These are phyloP conservation scores for Cyberlindnera mississippiensis DNA, from an alignment of 805 yeast genomes.

Conservation along the genomic window DNA sequence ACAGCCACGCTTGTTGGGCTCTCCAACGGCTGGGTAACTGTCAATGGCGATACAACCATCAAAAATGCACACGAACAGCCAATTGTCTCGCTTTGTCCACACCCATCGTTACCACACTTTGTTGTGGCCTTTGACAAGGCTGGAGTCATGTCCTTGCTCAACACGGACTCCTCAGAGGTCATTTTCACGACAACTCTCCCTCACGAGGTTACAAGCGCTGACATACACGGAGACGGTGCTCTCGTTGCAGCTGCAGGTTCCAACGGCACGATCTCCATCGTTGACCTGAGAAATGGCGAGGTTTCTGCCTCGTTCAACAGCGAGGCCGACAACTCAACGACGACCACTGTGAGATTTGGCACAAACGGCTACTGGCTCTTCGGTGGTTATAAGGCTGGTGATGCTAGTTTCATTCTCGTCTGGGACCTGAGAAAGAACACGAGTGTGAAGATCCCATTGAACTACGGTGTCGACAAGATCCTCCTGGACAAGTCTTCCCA, in stretches of 20 bases:
- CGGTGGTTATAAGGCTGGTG: slow-evolving; percentile 25
- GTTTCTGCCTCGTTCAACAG: slow-evolving; percentile 29
- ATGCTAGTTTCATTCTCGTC: slow-evolving; percentile 31
- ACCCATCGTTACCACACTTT: slow-evolving; percentile 32
- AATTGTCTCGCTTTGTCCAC: slow-evolving; percentile 28
- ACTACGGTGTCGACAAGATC: slow-evolving; percentile 8
- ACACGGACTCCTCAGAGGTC: slow-evolving; percentile 1
- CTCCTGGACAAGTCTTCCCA: slow-evolving; percentile 25
- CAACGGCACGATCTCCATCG: slow-evolving; percentile 30
- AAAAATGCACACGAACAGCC: slow-evolving; percentile 7
- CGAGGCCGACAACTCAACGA: slow-evolving; percentile 9
- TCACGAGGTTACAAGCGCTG: slow-evolving; percentile 7
- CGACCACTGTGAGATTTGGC: slow-evolving; percentile 46
- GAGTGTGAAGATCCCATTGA: slow-evolving; percentile 5
- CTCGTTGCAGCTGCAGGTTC: slow-evolving; percentile 35
- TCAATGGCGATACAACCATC: slow-evolving; percentile 10
- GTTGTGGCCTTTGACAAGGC: slow-evolving; percentile 28
- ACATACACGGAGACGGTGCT: slow-evolving; percentile 46
- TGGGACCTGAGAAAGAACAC: slow-evolving; percentile 47
- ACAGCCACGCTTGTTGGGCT: slow-evolving; percentile 14
- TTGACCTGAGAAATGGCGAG: slow-evolving; percentile 33
- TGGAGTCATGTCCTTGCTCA: slow-evolving; percentile 24
- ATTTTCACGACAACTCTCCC: slow-evolving; percentile 7
- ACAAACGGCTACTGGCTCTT: slow-evolving; percentile 63
- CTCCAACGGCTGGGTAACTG: slow-evolving; percentile 14